Evolutionary conservation across 495 filamentous ascomycete species (phyloP), one percentile per base, ranked within the genome.

Genomic region (Aspergillus mulundensis): DNA sequence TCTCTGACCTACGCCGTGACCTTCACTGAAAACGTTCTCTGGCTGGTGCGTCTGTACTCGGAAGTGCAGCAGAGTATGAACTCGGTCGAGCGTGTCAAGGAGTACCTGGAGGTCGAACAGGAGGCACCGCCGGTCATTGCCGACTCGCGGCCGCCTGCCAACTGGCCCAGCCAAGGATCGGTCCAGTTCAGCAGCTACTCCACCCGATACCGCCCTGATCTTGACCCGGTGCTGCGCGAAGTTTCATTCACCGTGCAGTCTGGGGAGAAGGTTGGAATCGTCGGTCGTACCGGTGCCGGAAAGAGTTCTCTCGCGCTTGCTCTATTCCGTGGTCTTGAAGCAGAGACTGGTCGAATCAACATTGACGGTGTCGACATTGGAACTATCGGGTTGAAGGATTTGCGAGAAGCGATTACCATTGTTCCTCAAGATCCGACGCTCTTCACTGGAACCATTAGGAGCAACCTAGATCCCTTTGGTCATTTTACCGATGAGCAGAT

Each of bases 41-140:
- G 95, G 95, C 86, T 97, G 53, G 91, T 97, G 23, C 84, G 95
- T 19, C 79, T 97, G n/a, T 99, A 97, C 63, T 87, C 93, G 0
- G 80, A 88, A 64, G 95, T 97, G 62, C 95, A 99, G 69, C 95
- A 97, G 72, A 97, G 95, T 70, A 97, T 99, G 95, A 99, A 99
- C 73, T 93, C 91, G 1, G 92, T 99, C n/a, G 95, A 99, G 73
- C 87, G 95, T 52, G 88, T 99, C 61, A 90, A 92, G 66, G 94
- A 99, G 71, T 99, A 97, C 63, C 82, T 99, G 11, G 91, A 97
- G 25, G 88, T 97, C 3, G 94, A 97, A 64, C 94, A 97, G 64
- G 95, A 99, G 70, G 92, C 95, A 0, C 76, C 75, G 5, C 76
- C 88, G 7, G 77, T 96, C 56, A 84, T 95, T 44, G 83, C 88